Percentiles rank a stretch among this genome's conserved stretches.
Conservation (phyloP, 179 eudicot species). For the Beta lomatogona region DNA sequence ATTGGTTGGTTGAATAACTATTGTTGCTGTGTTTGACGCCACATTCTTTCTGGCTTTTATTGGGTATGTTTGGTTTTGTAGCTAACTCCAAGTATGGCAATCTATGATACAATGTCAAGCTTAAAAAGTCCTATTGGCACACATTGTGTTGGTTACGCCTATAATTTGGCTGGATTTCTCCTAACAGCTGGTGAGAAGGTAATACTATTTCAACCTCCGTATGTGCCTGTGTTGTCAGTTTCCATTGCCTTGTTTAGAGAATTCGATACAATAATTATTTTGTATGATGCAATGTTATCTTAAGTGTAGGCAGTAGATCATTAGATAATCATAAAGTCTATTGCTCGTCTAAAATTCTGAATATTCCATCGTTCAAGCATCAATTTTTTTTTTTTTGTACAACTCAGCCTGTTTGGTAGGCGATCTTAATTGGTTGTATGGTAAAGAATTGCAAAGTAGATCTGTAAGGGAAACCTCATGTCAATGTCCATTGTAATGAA, state of each 20-base stretch:
- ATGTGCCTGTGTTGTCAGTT: conserved; percentile 5
- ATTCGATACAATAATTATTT: neutral
- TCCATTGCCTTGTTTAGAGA: neutral
- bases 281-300: neutral
- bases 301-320: neutral
- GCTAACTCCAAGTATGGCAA: conserved; percentile 80
- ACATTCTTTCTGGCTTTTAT: neutral
- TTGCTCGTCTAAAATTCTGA: neutral
- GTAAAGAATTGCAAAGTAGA: too few species aligned
- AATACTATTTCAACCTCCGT: conserved; percentile 18
- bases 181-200: conserved; percentile 91
- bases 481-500: too few species aligned
- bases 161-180: conserved; percentile 76
- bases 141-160: conserved; percentile 72
- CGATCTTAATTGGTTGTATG: too few species aligned
- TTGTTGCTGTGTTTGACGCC: neutral
- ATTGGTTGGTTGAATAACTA: neutral
- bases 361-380: neutral
- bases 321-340: neutral
- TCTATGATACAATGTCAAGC: conserved; percentile 89
- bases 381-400: too few species aligned
- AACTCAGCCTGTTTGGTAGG: too few species aligned
- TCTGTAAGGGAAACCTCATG: too few species aligned
- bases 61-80: conserved; percentile 36
- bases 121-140: conserved; percentile 76